Evolutionary conservation across 2,329 filamentous ascomycete species (phyloP).

Genomic region (Beauveria varroae): DNA sequence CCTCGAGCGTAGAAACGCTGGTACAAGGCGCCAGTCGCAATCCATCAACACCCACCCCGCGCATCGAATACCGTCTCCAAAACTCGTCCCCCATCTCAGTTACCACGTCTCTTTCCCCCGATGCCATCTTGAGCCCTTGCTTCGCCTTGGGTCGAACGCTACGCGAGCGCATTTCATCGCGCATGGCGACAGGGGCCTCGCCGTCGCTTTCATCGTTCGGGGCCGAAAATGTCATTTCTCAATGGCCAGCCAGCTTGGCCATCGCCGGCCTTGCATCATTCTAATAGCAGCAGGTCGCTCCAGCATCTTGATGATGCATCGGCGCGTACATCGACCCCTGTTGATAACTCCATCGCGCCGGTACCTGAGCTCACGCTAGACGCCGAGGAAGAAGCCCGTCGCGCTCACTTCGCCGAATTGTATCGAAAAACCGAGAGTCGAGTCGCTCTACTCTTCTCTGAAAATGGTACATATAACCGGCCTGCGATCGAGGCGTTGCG

Average conservation of each 20-base stretch:
- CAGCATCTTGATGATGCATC: constrained; percentile 55
- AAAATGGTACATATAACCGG: constrained; percentile 46
- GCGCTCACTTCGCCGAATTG: constrained; percentile 67
- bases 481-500: constrained; percentile 47
- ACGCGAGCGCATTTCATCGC: constrained; percentile 44
- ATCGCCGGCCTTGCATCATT: constrained; percentile 44
- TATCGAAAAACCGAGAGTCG: constrained; percentile 71
- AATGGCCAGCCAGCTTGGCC: constrained; percentile 61
- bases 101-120: constrained; percentile 42
- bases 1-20: constrained; percentile 48
- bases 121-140: constrained; percentile 42
- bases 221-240: constrained; percentile 56
- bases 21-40: constrained; percentile 40
- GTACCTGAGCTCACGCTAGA: constrained; percentile 55
- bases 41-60: constrained; percentile 44
- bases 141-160: constrained; percentile 39
- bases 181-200: constrained; percentile 48
- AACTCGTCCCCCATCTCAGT: constrained; percentile 40
- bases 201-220: constrained; percentile 41
- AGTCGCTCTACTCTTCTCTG: constrained; percentile 66
- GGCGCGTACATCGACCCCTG: constrained; percentile 42
- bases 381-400: constrained; percentile 61
- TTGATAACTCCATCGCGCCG: constrained; percentile 41
- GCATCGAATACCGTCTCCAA: constrained; percentile 32
- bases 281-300: constrained; percentile 41